A percentile compares a stretch with the other conserved stretches of the same genome.
phyloP scores from a whole-genome alignment of 2,329 filamentous ascomycete genomes.

The Leptodontidium sp. region DNA sequence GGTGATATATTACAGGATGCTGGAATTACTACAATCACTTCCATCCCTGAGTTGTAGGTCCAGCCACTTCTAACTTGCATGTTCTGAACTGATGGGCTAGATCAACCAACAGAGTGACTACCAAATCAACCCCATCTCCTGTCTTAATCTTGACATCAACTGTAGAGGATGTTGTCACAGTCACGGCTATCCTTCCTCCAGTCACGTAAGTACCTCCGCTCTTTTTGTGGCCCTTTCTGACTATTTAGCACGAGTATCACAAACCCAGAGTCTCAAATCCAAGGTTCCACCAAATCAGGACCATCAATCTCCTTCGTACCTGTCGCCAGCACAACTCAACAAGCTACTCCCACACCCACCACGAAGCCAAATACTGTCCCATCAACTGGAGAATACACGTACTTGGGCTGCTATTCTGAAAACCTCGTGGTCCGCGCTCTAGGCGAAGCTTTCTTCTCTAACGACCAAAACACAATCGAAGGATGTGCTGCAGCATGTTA shows the following conservation, averaged over 20 bases:
- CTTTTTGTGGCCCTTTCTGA: not conserved
- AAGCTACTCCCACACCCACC: not conserved
- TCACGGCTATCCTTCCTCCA: not conserved
- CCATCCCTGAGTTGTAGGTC: not conserved
- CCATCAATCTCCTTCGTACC: not conserved
- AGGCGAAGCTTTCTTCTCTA: conserved; percentile 27
- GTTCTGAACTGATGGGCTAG: not conserved
- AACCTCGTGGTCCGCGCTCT: conserved; percentile 36
- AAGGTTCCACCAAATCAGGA: not conserved
- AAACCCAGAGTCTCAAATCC: conserved; percentile 2
- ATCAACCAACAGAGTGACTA: not conserved
- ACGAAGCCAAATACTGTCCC: conserved; percentile 16
- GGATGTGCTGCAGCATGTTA: conserved; percentile 37
- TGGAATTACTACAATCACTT: not conserved
- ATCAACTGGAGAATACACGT: conserved; percentile 31
- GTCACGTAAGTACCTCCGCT: not conserved
- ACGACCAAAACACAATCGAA: conserved; percentile 43
- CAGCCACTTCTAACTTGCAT: too few relatives aligned
- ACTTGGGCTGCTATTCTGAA: conserved; percentile 45
- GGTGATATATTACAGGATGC: not conserved
- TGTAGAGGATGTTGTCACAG: not conserved
- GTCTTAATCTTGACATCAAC: not conserved
- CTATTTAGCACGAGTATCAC: not conserved
- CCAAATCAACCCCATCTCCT: not conserved
- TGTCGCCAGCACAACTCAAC: not conserved